Percentiles rank a stretch among this genome's conserved stretches.
Conservation (phyloP, 2,329 filamentous ascomycete genomes). For the Ceratocystis diversiconidia region DNA sequence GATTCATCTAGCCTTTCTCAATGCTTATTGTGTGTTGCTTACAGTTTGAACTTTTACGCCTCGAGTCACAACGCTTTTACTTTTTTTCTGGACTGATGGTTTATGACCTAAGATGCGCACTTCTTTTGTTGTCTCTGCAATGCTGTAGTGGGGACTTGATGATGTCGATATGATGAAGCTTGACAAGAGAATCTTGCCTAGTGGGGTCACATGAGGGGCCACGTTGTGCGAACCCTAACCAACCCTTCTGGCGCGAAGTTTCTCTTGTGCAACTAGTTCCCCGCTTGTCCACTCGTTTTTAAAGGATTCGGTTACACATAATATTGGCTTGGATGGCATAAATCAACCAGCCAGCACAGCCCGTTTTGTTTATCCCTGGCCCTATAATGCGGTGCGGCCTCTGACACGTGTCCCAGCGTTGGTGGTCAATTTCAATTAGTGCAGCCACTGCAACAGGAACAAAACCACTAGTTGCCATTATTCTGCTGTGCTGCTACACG, state of each 20-base stretch:
- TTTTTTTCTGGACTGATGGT: not conserved
- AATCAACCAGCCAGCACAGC: not conserved
- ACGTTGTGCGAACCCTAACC: not conserved
- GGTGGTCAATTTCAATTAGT: not conserved
- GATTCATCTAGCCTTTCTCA: not conserved
- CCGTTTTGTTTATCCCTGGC: not conserved
- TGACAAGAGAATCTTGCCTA: slow-evolving; percentile 1
- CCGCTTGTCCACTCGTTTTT: not conserved
- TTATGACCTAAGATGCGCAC: not conserved
- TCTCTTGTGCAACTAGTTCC: not conserved
- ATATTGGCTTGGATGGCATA: slow-evolving; percentile 4
- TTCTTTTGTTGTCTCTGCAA: not conserved
- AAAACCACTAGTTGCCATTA: not conserved
- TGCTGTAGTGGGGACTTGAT: slow-evolving; percentile 10
- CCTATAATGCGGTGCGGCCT: not conserved
- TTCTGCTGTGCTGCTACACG: not conserved
- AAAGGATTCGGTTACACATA: slow-evolving; percentile 1
- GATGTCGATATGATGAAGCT: slow-evolving; percentile 1
- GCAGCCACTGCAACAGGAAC: not conserved
- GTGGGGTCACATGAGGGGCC: slow-evolving; percentile 10
- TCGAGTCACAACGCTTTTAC: not conserved
- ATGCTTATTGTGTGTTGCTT: not conserved
- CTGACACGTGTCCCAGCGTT: slow-evolving; percentile 1
- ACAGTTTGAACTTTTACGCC: not conserved
- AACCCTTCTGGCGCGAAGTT: not conserved